Conservation (phyloP, 2,329 filamentous ascomycete genomes). For the Camillea tinctor region DNA sequence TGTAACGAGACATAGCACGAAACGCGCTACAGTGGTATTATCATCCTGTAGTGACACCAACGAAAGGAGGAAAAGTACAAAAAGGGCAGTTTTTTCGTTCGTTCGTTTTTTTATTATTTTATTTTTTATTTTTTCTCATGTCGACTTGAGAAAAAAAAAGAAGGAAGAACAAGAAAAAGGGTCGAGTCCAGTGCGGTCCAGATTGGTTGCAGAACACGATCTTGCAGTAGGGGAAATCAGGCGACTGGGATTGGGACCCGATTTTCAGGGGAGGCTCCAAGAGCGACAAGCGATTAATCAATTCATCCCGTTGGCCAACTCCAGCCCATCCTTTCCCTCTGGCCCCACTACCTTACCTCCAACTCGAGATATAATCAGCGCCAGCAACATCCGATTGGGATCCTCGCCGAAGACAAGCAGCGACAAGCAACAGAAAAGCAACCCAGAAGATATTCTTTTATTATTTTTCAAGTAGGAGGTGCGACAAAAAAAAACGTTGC, state of each 20-base stretch:
- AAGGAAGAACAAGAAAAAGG: neutral
- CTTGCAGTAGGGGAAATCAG: neutral
- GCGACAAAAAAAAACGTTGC: neutral
- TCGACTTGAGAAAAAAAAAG: neutral
- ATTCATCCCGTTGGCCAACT: neutral
- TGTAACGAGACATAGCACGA: neutral
- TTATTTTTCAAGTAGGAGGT: neutral
- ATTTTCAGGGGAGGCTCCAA: neutral
- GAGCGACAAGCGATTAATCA: neutral
- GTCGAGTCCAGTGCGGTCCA: neutral
- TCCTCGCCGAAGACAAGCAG: neutral
- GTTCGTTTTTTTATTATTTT: neutral
- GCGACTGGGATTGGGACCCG: neutral
- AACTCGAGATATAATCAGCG: neutral
- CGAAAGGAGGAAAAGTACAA: neutral
- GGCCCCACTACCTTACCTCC: neutral
- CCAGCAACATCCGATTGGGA: neutral
- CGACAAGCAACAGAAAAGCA: too few relatives aligned
- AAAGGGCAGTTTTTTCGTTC: neutral
- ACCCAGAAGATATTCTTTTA: too few relatives aligned
- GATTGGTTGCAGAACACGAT: neutral
- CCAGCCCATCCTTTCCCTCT: neutral
- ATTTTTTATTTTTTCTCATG: neutral
- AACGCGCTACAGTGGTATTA: neutral
- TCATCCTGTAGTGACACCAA: neutral